phyloP scores from a whole-genome alignment of 106 monocot species.

The Allium sativum region DNA sequence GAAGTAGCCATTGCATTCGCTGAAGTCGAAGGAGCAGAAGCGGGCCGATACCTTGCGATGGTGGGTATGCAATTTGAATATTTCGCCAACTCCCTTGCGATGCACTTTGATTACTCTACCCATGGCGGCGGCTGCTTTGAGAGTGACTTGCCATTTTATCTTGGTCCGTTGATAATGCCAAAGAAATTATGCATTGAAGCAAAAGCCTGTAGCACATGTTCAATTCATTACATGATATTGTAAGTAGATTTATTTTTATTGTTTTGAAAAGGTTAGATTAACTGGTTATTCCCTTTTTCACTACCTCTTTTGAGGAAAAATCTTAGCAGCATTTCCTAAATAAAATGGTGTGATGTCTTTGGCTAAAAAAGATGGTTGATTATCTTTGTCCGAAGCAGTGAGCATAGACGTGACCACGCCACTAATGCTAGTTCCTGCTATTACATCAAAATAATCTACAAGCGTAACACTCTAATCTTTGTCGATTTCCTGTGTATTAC shows the following conservation, averaged over 20 bases:
- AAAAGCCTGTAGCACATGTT: constrained; percentile 3
- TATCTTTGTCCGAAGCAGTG: constrained; percentile 27
- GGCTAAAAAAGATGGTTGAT: constrained; percentile 34
- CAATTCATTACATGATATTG: neutral
- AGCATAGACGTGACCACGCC: constrained; percentile 54
- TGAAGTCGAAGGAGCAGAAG: too few species aligned
- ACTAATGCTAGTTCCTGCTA: constrained; percentile 50
- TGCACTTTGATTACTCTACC: too few species aligned
- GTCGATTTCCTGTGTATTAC: constrained; percentile 34
- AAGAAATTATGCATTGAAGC: constrained; percentile 1
- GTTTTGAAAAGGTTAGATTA: too few species aligned
- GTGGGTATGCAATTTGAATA: too few species aligned
- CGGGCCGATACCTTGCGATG: too few species aligned
- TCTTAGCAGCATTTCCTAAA: constrained; percentile 26
- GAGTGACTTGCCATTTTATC: too few species aligned
- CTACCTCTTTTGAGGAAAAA: constrained; percentile 25
- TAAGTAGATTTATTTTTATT: neutral
- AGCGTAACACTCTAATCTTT: constrained; percentile 31
- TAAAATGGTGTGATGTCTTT: constrained; percentile 46
- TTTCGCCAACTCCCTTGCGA: too few species aligned
- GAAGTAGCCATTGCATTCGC: too few species aligned
- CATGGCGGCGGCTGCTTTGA: too few species aligned
- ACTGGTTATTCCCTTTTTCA: neutral
- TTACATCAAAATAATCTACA: constrained; percentile 53
- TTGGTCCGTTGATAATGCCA: constrained; percentile 22